phyloP scores from a whole-genome alignment of 805 yeast species.

The Myxozyma lipomycoides region DNA sequence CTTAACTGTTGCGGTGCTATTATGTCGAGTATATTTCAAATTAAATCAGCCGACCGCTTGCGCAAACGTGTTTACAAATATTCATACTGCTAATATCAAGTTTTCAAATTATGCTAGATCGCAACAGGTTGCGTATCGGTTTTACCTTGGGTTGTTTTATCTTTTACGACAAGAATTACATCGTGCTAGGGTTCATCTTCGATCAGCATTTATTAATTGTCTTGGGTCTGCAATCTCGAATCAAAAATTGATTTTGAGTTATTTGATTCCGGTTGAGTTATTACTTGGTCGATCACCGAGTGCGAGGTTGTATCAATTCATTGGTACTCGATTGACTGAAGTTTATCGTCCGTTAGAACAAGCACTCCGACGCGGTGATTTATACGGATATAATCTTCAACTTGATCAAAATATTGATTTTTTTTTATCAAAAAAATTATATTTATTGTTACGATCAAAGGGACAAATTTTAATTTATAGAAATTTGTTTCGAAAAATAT shows the following conservation, averaged over 20 bases:
- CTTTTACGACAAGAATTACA: slow-evolving; percentile 50
- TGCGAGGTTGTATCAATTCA: slow-evolving; percentile 24
- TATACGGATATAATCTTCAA: slow-evolving; percentile 38
- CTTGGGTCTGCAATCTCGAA: slow-evolving; percentile 37
- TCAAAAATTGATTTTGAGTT: slow-evolving; percentile 44
- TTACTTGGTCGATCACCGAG: slow-evolving; percentile 48
- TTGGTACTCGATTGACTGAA: slow-evolving; percentile 32
- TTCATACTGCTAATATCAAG: slow-evolving; percentile 45
- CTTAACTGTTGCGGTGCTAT: slow-evolving; percentile 49
- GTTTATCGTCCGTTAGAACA: slow-evolving; percentile 42
- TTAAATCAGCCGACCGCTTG: slow-evolving; percentile 36
- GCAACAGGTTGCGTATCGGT: slow-evolving; percentile 55
- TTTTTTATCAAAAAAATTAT: slow-evolving; percentile 30
- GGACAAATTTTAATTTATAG: slow-evolving; percentile 35
- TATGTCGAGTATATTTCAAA: slow-evolving; percentile 44
- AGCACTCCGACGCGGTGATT: slow-evolving; percentile 45
- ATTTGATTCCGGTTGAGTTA: slow-evolving; percentile 51
- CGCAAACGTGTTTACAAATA: slow-evolving; percentile 52
- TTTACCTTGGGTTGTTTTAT: slow-evolving; percentile 54
- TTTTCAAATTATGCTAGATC: slow-evolving; percentile 43
- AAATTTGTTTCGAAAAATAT: slow-evolving; percentile 29
- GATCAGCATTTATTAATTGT: slow-evolving; percentile 50
- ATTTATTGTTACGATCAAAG: slow-evolving; percentile 32
- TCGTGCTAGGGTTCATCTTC: slow-evolving; percentile 51
- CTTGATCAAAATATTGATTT: slow-evolving; percentile 34